Evolutionary conservation across 192 early-diverging fungal species (phyloP), one percentile per base, ranked within the genome.

Genomic region (Mortierella antarctica): DNA sequence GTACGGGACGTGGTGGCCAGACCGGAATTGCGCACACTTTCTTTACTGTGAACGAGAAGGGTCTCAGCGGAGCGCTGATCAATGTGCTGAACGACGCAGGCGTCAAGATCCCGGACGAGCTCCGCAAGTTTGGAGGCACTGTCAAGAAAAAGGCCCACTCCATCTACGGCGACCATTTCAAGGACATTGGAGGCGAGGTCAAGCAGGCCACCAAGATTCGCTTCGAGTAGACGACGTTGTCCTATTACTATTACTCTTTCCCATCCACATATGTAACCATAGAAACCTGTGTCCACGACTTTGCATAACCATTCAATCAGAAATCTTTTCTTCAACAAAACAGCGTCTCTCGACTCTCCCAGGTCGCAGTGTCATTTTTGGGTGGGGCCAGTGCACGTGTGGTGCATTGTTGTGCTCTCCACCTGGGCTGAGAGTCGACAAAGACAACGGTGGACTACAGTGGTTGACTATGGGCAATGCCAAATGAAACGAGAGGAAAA

Each of bases 141-240:
- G 96, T 98, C 75, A 99, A 97, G 87, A 96, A 96, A 89, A 99
- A 99, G 93, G 88, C 95, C 59, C 96, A 99, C 84, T 87, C 90
- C 17, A 94, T 93, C 62, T 99, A 98, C 62, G 97, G 97, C 61
- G 96, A 96, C 31, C 98, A 98, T 78, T 94, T 89, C 76, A 98
- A 96, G 83, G 96, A 97, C 47, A 82, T 98, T 42, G 96, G 94
- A 64, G 87, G 88, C 57, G 89, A 74, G 55, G 86, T 87, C 54
- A 99, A 97, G 86, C 64, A 66, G 57, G 89, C 94, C 0, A 96
- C 92, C 62, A 97, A 97, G 88, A 97, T 99, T 74, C 88, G 87
- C 17, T 99, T 99, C 82, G 71, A 73, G 54, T 73, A 73, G 51
- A 55, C 8, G 17, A 15, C 53, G 53, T 14, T 17, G 6, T 54